Evolutionary conservation across 805 yeast genomes (phyloP).

Genomic region (Wickerhamomyces kurtzmanii): DNA sequence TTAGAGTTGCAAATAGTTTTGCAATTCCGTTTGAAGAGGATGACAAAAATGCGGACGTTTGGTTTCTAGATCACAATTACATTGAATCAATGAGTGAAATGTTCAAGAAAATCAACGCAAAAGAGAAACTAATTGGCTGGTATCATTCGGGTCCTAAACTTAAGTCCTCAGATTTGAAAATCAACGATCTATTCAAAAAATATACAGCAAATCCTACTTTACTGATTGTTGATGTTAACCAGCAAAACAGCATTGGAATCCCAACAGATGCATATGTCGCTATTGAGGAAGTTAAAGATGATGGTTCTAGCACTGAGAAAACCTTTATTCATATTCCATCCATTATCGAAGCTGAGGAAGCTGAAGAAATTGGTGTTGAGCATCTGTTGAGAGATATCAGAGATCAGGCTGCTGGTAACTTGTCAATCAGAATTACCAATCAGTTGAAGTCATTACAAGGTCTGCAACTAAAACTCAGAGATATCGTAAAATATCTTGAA

Average conservation of each 20-base stretch:
- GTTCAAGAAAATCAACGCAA: slow-evolving; percentile 97
- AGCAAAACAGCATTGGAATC: slow-evolving; percentile 69
- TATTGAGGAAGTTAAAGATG: slow-evolving; percentile 91
- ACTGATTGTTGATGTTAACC: slow-evolving; percentile 86
- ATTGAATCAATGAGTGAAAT: slow-evolving; percentile 95
- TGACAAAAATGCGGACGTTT: slow-evolving; percentile 79
- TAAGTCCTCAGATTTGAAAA: slow-evolving; percentile 78
- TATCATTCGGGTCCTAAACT: slow-evolving; percentile 96
- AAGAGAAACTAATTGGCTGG: slow-evolving; percentile 97
- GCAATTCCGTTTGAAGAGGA: slow-evolving; percentile 99
- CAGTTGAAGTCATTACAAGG: slow-evolving; percentile 86
- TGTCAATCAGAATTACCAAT: slow-evolving; percentile 79
- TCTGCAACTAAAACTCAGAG: slow-evolving; percentile 66
- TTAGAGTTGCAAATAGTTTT: slow-evolving; percentile 82
- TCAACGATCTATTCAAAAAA: slow-evolving; percentile 81
- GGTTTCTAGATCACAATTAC: slow-evolving; percentile 96
- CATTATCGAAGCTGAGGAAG: slow-evolving; percentile 92
- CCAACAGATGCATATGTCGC: slow-evolving; percentile 96
- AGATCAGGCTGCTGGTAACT: slow-evolving; percentile 92
- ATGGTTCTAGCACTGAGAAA: slow-evolving; percentile 86
- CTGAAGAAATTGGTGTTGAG: slow-evolving; percentile 98
- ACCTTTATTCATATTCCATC: slow-evolving; percentile 93
- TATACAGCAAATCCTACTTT: slow-evolving; percentile 76
- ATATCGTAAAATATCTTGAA: slow-evolving; percentile 68
- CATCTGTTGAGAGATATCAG: slow-evolving; percentile 89